phyloP scores from a whole-genome alignment of 2,329 filamentous ascomycete species.

The Blastomyces parvus region DNA sequence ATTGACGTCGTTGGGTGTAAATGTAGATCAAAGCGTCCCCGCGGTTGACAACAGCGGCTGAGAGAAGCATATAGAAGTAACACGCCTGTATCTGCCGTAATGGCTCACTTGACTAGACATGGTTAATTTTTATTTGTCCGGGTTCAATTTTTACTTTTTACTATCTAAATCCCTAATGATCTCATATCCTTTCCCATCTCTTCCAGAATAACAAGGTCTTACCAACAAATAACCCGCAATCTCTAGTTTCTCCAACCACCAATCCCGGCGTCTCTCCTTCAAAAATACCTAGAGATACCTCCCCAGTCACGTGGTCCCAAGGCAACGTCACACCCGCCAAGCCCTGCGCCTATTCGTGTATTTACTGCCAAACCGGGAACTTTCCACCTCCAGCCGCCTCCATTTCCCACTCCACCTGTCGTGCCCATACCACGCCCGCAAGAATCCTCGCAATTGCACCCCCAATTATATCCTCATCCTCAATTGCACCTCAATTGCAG shows the following conservation, averaged over 20 bases:
- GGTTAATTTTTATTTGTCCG: background rate
- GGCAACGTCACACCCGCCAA: background rate
- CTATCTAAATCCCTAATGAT: background rate
- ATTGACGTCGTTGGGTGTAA: background rate
- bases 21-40: background rate
- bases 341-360: background rate
- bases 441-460: background rate
- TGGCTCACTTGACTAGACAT: too few relatives aligned
- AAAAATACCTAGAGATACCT: background rate
- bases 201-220: background rate
- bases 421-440: background rate
- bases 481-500: slow-evolving; percentile 5
- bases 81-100: background rate
- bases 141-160: background rate
- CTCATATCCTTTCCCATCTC: background rate
- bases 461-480: slow-evolving; percentile 3
- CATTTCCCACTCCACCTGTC: background rate
- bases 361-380: background rate
- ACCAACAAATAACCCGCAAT: background rate
- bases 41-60: background rate
- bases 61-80: background rate
- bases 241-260: background rate
- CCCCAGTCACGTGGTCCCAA: background rate
- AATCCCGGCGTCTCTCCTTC: too few relatives aligned
- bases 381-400: background rate